Conservation (phyloP, 306 rosid genomes). For the Bauhinia variegata region DNA sequence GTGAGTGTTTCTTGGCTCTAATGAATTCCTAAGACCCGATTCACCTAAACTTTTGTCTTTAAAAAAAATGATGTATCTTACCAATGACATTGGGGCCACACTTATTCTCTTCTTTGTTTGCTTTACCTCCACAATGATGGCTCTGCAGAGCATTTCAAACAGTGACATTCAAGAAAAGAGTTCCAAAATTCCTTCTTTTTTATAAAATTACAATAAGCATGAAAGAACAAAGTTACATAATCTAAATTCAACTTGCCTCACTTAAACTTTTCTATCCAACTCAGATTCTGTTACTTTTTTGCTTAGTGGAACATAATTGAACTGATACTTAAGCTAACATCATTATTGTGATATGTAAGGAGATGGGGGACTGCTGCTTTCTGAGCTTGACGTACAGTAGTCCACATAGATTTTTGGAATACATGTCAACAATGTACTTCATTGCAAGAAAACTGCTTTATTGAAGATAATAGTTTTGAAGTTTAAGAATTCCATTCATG, state of each 20-base stretch:
- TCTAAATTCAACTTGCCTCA: no score
- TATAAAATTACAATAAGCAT: not conserved
- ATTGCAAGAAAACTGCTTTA: not conserved
- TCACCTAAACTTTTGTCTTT: no score
- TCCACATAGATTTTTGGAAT: not conserved
- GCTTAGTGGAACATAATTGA: no score
- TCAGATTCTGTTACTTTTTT: no score
- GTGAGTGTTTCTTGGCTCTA: no score
- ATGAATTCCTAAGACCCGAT: no score
- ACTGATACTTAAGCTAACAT: no score
- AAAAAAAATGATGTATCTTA: no score
- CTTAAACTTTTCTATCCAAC: no score
- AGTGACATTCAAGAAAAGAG: constrained; percentile 30
- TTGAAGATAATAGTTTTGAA: not conserved
- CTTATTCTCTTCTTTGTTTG: constrained; percentile 34
- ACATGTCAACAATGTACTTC: not conserved
- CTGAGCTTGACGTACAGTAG: not conserved
- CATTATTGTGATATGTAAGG: not conserved
- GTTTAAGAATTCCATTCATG: not conserved
- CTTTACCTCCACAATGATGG: constrained; percentile 27
- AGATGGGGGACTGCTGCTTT: constrained; percentile 7
- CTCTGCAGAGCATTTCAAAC: constrained; percentile 41
- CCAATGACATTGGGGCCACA: constrained; percentile 38
- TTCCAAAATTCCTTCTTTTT: not conserved
- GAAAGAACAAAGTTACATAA: not conserved